Base-by-base conservation (phyloP, 139 green algal species). In the Gonium pectorale region DNA sequence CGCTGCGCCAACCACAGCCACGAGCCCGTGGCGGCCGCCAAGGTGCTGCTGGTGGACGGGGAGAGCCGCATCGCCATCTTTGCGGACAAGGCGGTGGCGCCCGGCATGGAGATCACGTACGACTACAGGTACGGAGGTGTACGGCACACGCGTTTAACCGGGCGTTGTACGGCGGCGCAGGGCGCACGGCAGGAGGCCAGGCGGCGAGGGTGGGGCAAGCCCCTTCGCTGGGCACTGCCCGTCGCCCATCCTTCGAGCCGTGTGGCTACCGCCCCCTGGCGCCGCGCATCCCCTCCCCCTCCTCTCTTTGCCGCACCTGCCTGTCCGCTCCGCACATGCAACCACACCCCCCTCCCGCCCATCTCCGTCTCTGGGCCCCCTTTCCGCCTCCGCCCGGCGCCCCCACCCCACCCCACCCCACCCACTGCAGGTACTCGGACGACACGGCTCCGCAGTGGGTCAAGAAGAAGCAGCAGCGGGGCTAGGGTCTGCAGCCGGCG, bases 1-100 rank as follows among this genome's bases (percentile, higher is more conserved):
- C 90, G 95, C 67, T 97, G 96, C 84, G 93, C 93, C 64, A 98
- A 98, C 87, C 95, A 98, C 89, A 80, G 67, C 80, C n/a, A 72
- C 43, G 67, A 79, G 51, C 67, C 67, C 0, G 54, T 72, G 29
- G 80, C 67, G n/a, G 63, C 70, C 19, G 67, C 80, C 38, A 63
- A 71, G 51, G 80, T 86, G 29, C 35, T 79, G 52, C 37, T 80
- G 67, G 80, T 79, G 67, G 80, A 79, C 51, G 80, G 80, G 21
- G 80, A 86, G 52, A 85, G 79, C 79, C 79, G 79, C 62, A 85
- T 85, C 63, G 79, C 56, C 79, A 85, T 85, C 49, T 67, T 85
- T 19, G 79, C 79, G 13, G 79, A 85, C 40, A 59, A 60, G 64
- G 22, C n/a, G 35, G 27, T 85, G 26, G 26, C 41, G 1, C 79